Percentiles rank a stretch among this genome's conserved stretches.
phyloP scores from a whole-genome alignment of 2,329 filamentous ascomycete species.

The Mycosphaerelloides madeirae region DNA sequence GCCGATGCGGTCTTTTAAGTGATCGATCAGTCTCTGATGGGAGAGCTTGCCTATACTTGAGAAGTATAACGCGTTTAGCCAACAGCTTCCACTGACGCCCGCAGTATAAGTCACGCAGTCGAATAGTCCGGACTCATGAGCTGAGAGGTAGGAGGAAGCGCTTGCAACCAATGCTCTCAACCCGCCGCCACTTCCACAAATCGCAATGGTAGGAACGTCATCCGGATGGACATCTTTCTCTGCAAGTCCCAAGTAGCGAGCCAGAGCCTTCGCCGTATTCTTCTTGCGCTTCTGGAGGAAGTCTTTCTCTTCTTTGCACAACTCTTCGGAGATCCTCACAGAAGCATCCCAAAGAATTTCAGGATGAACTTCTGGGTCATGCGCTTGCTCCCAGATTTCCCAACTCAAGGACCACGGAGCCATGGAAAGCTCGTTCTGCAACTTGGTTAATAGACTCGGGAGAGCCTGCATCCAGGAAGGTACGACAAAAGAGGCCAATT shows the following conservation, averaged over 20 bases:
- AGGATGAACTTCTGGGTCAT: conserved; percentile 75
- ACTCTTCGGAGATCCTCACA: conserved; percentile 73
- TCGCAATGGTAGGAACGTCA: conserved; percentile 86
- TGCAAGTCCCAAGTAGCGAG: conserved; percentile 72
- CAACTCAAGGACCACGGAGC: conserved; percentile 81
- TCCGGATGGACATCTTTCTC: conserved; percentile 83
- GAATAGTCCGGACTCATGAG: conserved; percentile 81
- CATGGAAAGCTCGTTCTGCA: conserved; percentile 84
- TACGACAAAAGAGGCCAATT: conserved; percentile 50
- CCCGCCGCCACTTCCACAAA: conserved; percentile 91
- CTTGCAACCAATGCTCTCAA: conserved; percentile 85
- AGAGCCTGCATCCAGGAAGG: conserved; percentile 77
- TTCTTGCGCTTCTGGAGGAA: conserved; percentile 67
- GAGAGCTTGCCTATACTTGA: conserved; percentile 68
- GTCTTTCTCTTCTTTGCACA: conserved; percentile 77
- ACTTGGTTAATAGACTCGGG: conserved; percentile 71
- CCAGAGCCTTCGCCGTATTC: conserved; percentile 67
- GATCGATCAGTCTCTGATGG: conserved; percentile 68
- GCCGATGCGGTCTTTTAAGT: conserved; percentile 78
- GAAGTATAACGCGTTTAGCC: conserved; percentile 84
- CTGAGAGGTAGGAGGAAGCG: conserved; percentile 77
- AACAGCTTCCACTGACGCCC: conserved; percentile 92
- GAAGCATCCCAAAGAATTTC: conserved; percentile 78
- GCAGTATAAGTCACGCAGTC: conserved; percentile 94
- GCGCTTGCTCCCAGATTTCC: conserved; percentile 89